Evolutionary conservation across 306 rosid genomes (phyloP), one percentile per base, ranked within the genome.

Genomic region (Hippophae tibetana): DNA sequence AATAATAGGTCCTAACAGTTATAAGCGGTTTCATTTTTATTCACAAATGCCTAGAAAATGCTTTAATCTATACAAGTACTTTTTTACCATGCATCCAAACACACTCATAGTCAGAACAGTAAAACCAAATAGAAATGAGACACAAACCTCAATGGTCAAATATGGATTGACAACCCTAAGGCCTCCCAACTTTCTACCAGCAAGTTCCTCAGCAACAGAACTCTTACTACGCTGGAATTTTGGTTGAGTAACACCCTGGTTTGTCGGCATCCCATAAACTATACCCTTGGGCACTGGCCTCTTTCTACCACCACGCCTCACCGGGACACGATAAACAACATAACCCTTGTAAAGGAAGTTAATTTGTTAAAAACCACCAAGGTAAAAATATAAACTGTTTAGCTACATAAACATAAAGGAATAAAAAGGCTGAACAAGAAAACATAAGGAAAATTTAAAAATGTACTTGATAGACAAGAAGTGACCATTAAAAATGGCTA

Each of bases 171-270:
- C 90, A 64, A 90, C 95, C 74, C 95, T 79, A 11, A 90, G 93
- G 38, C 97, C 97, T 42, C 97, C 97, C 54, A 90, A 72, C 76
- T 82, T 86, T 18, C 97, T 60, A 1, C 97, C 97, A 26, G 95
- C 97, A n/a, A 94, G 84, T 71, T 90, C 97, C 78, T 90, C 97
- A 2, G 97, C 97, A 58, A 90, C 95, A 2, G 95, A 86, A 66
- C 95, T 84, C 94, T 86, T 86, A 76, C 85, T 82, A 0, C 97
- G 72, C 62, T 90, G 97, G 60, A 90, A 90, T 56, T 90, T 90
- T 13, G 86, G 76, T 25, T 90, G 97, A 2, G 97, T 86, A 46
- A 90, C 97, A 27, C 97, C 97, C 66, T 90, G 97, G 70, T 90
- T 90, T 6, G 97, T 90, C 10, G 97, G 97, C 72, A 86, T 90